Evolutionary conservation across 441 rosid species (phyloP), one percentile per base, ranked within the genome.

Genomic region (Daphne laureola): DNA sequence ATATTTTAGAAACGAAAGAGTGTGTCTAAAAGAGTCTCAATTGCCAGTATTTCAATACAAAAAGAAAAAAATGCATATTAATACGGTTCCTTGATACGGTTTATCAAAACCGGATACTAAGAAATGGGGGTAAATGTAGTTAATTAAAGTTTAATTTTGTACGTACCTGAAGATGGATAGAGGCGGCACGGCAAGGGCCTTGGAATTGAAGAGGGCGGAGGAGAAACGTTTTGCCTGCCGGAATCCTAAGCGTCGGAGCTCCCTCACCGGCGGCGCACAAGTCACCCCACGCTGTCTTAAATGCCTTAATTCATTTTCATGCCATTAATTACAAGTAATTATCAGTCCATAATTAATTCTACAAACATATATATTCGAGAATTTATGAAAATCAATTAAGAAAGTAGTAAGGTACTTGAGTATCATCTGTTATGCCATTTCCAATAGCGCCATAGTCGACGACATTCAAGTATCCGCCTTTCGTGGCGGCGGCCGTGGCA

Each of bases 101-200:
- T n/a, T n/a, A n/a, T n/a, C n/a, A n/a, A n/a, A n/a, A n/a, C n/a
- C n/a, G n/a, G n/a, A n/a, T n/a, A n/a, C n/a, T n/a, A n/a, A n/a
- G n/a, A n/a, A n/a, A n/a, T n/a, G n/a, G n/a, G n/a, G n/a, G n/a
- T n/a, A n/a, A n/a, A n/a, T n/a, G n/a, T n/a, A n/a, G n/a, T n/a
- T n/a, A n/a, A n/a, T n/a, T n/a, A n/a, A n/a, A n/a, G n/a, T n/a
- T n/a, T n/a, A n/a, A n/a, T n/a, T n/a, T n/a, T n/a, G n/a, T n/a
- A n/a, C 8, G 45, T 65, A 74, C 77, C 73, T 43, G 59, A 25
- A 74, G 21, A 14, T 50, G 12, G 23, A 74, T 8, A 0, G 15
- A 18, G 8, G 49, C 31, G 8, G 71, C 49, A 11, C 55, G 59
- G 69, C 79, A 69, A 44, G 82, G 77, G 12, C 79, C 75, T 26